Percentiles rank a stretch among this genome's conserved stretches.
These are phyloP conservation scores for Arabidopsis suecica DNA, from an alignment of 345 rosid genomes.

Conservation along the genomic window DNA sequence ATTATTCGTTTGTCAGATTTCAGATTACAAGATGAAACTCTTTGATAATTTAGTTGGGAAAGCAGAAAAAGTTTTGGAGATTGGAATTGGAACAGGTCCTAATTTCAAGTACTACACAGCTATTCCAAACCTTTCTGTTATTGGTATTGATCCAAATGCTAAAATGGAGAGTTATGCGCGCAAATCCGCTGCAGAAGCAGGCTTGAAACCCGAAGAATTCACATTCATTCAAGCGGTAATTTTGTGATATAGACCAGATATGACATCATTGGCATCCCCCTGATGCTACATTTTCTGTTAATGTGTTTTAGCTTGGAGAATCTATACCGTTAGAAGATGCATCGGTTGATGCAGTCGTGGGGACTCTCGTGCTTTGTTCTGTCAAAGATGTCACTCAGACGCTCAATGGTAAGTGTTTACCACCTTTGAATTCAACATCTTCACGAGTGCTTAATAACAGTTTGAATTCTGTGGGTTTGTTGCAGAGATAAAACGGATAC, in stretches of 20 bases:
- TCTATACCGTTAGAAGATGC: slow-evolving; percentile 72
- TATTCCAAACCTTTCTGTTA: slow-evolving; percentile 54
- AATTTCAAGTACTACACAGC: slow-evolving; percentile 71
- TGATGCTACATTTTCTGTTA: slow-evolving; percentile 13
- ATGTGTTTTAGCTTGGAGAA: slow-evolving; percentile 66
- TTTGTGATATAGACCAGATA: not conserved
- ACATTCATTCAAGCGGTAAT: slow-evolving; percentile 70
- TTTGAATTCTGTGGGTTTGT: not conserved
- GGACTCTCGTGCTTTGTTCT: slow-evolving; percentile 87
- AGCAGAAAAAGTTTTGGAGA: slow-evolving; percentile 70
- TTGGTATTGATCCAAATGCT: slow-evolving; percentile 76
- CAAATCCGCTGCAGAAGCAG: slow-evolving; percentile 67
- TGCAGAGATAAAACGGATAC: slow-evolving; percentile 76
- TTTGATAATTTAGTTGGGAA: slow-evolving; percentile 65
- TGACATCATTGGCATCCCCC: not conserved
- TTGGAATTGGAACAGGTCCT: slow-evolving; percentile 90
- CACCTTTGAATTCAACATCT: not conserved
- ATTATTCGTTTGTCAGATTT: slow-evolving; percentile 50
- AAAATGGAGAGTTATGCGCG: slow-evolving; percentile 78
- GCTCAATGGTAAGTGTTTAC: slow-evolving; percentile 56
- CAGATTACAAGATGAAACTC: slow-evolving; percentile 62
- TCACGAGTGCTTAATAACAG: not conserved
- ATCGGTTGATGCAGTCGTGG: slow-evolving; percentile 85
- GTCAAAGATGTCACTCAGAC: slow-evolving; percentile 65
- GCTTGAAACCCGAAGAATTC: slow-evolving; percentile 59